These are phyloP conservation scores for Penicillium verrucosum DNA, from an alignment of 2,329 filamentous ascomycete species.

Conservation along the genomic window DNA sequence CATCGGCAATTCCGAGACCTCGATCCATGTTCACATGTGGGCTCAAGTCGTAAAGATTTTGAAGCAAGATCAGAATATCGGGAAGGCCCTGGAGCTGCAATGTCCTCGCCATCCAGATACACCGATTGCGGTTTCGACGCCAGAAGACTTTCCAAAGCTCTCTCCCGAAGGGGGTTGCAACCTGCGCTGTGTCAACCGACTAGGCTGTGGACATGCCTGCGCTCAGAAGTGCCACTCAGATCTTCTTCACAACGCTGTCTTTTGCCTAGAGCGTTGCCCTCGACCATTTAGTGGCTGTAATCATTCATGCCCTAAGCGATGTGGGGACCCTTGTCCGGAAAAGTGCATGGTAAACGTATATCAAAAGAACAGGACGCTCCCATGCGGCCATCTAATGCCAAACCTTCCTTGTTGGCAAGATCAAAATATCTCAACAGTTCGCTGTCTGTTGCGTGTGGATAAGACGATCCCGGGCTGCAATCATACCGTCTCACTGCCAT, in stretches of 20 bases:
- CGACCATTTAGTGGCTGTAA: slow-evolving; percentile 37
- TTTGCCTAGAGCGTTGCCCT: slow-evolving; percentile 43
- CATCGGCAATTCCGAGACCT: slow-evolving; percentile 64
- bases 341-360: slow-evolving; percentile 34
- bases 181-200: slow-evolving; percentile 46
- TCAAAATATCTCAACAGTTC: slow-evolving; percentile 48
- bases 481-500: slow-evolving; percentile 53
- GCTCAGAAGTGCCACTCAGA: slow-evolving; percentile 46
- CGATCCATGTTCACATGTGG: slow-evolving; percentile 62
- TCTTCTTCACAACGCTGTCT: slow-evolving; percentile 40
- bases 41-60: slow-evolving; percentile 55
- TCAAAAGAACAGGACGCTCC: slow-evolving; percentile 22
- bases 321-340: slow-evolving; percentile 42
- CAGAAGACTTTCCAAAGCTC: slow-evolving; percentile 56
- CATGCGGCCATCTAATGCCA: slow-evolving; percentile 32
- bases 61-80: slow-evolving; percentile 46
- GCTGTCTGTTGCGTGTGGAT: slow-evolving; percentile 49
- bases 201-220: slow-evolving; percentile 49
- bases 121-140: slow-evolving; percentile 48
- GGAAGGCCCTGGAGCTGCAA: slow-evolving; percentile 50
- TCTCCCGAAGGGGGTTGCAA: slow-evolving; percentile 63
- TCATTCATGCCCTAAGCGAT: slow-evolving; percentile 42
- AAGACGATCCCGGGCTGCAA: slow-evolving; percentile 54
- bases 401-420: slow-evolving; percentile 36
- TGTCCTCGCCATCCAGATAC: slow-evolving; percentile 61